Evolutionary conservation across 176 grass and related monocot species (phyloP), one percentile per base, ranked within the genome.

Genomic region (Chloris gayana): DNA sequence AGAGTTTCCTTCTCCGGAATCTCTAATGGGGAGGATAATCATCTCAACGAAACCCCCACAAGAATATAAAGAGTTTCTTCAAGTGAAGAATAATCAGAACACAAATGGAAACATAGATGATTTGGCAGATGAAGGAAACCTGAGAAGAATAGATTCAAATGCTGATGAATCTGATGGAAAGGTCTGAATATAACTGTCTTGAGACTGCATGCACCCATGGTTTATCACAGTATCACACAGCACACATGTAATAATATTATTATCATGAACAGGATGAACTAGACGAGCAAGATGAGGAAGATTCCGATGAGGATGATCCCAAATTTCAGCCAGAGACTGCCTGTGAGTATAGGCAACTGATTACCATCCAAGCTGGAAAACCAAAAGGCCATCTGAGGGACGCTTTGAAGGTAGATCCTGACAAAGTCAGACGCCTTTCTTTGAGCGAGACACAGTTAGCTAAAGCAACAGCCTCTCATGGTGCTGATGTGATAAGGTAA

Each of bases 41-140:
- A 94, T 98, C 79, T 98, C 95, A 34, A 98, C 95, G 42, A 98
- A 98, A 84, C 92, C 95, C 30, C 95, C 95, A 76, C 86, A 94
- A 88, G 89, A 98, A 39, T 93, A 87, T 67, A 89, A 94, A 70
- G 80, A 98, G 37, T 94, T 87, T 80, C 88, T 98, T 38, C 82
- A 94, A 84, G 67, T 62, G 31, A 87, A 89, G 78, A 79, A 74
- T 71, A 59, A 62, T 62, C 85, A 84, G 38, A 50, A 59, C 4
- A 50, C 35, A 0, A 44, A 1, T 80, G 79, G 17, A 12, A 60
- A 50, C 14, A 19, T 72, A 76, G 76, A 22, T 70, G 56, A 77
- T 67, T 59, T 87, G 30, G 49, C 65, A 61, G 87, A 90, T 25
- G 65, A 74, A 70, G 81, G 70, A 81, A 80, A 4, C 49, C 35